Conservation (phyloP, 179 eudicot genomes). For the Camellia oleifera region DNA sequence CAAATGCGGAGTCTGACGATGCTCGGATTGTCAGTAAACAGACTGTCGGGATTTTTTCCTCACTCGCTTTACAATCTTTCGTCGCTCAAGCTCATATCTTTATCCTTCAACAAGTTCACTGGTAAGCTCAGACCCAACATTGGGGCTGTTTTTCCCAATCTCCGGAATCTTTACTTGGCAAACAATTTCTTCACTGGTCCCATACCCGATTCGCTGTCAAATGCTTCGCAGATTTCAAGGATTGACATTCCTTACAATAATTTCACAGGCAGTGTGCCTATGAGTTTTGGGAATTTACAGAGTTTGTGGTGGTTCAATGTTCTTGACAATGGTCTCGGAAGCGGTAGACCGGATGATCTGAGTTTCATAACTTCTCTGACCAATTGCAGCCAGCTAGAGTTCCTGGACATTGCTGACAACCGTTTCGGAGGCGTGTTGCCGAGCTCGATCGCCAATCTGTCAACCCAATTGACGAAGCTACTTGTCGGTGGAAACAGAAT, state of each 20-base stretch:
- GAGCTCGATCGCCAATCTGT: constrained; percentile 14
- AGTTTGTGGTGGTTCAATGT: background rate
- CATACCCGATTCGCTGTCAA: constrained; percentile 11
- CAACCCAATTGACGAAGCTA: constrained; percentile 18
- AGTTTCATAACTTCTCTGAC: constrained; percentile 13
- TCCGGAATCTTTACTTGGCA: background rate
- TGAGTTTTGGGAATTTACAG: constrained; percentile 7
- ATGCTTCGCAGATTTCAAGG: background rate
- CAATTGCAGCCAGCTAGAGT: constrained; percentile 9
- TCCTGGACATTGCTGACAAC: background rate
- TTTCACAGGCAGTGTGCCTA: constrained; percentile 12
- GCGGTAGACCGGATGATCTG: constrained; percentile 7
- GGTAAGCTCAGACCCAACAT: background rate
- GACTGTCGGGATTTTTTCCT: no score
- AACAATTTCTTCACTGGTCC: background rate
- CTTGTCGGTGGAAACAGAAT: constrained; percentile 14
- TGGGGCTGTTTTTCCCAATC: background rate
- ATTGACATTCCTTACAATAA: background rate
- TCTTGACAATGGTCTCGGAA: background rate
- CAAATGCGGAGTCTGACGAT: no score
- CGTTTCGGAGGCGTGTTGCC: constrained; percentile 5
- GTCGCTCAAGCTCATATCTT: no score
- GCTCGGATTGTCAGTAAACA: no score
- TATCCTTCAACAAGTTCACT: background rate
- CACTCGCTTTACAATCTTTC: no score